These are phyloP conservation scores for Otatea glauca DNA, from an alignment of 176 grass and related monocot species.

Conservation along the genomic window DNA sequence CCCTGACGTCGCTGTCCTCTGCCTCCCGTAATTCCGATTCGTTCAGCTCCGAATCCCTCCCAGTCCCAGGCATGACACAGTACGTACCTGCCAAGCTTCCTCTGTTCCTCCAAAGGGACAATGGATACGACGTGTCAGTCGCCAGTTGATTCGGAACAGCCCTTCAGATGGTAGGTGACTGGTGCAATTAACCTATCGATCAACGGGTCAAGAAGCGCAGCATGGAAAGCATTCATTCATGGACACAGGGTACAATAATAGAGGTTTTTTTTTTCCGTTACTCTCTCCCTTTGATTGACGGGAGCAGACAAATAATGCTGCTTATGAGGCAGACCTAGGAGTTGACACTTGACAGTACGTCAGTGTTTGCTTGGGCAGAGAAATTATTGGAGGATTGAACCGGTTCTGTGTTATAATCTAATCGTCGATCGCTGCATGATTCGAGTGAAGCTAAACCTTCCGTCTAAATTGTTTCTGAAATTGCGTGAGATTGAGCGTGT, in stretches of 20 bases:
- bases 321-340: not conserved
- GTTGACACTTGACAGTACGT: not conserved
- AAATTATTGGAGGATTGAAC: not conserved
- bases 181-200: not conserved
- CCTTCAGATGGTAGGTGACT: not conserved
- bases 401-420: not conserved
- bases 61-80: not conserved
- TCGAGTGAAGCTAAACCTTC: not conserved
- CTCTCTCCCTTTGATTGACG: not conserved
- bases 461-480: not conserved
- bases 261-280: not conserved
- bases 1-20: not conserved
- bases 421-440: not conserved
- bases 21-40: not conserved
- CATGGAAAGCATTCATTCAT: not conserved
- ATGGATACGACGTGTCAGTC: not conserved
- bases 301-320: no score
- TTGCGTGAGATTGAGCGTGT: not conserved
- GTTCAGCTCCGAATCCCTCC: not conserved
- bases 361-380: not conserved
- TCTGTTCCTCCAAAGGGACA: not conserved
- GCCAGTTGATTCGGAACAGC: not conserved
- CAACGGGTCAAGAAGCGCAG: not conserved
- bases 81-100: not conserved
- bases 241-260: slow-evolving; percentile 3